Evolutionary conservation across 805 yeast genomes (phyloP), one percentile per base, ranked within the genome.

Genomic region (Candida pseudoglaebosa): DNA sequence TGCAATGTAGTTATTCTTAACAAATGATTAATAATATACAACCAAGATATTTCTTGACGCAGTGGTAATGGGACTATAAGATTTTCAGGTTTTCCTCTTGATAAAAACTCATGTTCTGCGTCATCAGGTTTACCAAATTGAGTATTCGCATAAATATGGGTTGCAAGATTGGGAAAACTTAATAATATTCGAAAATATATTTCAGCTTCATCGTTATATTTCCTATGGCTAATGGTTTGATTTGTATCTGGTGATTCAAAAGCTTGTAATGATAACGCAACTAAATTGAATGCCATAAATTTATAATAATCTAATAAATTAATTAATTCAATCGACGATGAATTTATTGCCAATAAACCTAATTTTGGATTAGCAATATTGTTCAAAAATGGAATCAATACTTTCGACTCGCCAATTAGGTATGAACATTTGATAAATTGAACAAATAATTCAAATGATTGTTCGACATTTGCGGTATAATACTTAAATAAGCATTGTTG

Each of bases 1-100:
- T 40, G 42, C 28, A 59, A 33, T 18, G 44, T 48, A 3, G 41
- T 37, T 18, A 54, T 40, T 14, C 47, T 45, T 14, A 57, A 42
- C 14, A 59, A 37, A 39, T 50, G 48, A 35, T 59, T 60, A 5
- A 63, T 35, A 1, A 55, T 36, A 31, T 45, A 62, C 41, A 61
- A 33, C 35, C 62, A 46, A 3, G 67, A 49, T 4, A 62, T 44
- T 41, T 63, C 67, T 36, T 56, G 63, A 38, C 68, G 48, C 30
- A 53, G 53, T 6, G 20, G 13, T 7, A 45, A 24, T 10, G 26
- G 32, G 5, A 38, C 32, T 4, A 40, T 18, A 10, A 39, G 19
- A 5, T 41, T 35, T 8, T 38, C 39, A 8, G 37, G 35, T 26
- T 29, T 35, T 14, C 30, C 36, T 24, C 26, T 36, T 4, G 31